Evolutionary conservation across 257 asterid species (phyloP).

Genomic region (Przewalskia tangutica): DNA sequence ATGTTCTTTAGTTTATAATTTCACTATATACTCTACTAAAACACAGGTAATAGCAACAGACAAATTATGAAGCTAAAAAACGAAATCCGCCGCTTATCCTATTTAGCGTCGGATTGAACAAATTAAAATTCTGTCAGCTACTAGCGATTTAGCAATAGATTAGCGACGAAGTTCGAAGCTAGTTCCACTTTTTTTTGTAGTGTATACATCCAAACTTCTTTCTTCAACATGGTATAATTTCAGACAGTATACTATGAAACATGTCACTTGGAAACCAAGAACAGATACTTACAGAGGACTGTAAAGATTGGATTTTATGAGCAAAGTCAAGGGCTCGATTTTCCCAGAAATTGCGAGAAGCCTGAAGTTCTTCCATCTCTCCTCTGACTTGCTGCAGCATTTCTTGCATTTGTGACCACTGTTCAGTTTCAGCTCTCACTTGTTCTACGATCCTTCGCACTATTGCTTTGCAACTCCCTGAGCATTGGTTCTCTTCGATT

Average conservation of each 20-base stretch:
- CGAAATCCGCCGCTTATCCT: too few species aligned
- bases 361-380: conserved; percentile 72
- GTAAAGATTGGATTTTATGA: conserved; percentile 35
- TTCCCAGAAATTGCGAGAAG: conserved; percentile 75
- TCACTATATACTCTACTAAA: too few species aligned
- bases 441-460: conserved; percentile 64
- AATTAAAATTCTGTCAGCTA: too few species aligned
- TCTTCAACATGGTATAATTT: neutral
- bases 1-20: too few species aligned
- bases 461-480: conserved; percentile 70
- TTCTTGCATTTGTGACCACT: conserved; percentile 92
- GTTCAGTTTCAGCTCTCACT: conserved; percentile 88
- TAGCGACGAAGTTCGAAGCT: too few species aligned
- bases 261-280: neutral
- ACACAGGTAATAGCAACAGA: too few species aligned
- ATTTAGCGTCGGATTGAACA: too few species aligned
- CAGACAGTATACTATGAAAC: too few species aligned
- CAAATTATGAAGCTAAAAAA: too few species aligned
- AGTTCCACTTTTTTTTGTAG: too few species aligned
- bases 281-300: conserved; percentile 36
- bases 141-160: too few species aligned
- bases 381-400: conserved; percentile 69
- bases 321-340: conserved; percentile 42
- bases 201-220: neutral
- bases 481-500: conserved; percentile 47